Conservation (phyloP, 129 eudicot genomes). For the Logfia minima region DNA sequence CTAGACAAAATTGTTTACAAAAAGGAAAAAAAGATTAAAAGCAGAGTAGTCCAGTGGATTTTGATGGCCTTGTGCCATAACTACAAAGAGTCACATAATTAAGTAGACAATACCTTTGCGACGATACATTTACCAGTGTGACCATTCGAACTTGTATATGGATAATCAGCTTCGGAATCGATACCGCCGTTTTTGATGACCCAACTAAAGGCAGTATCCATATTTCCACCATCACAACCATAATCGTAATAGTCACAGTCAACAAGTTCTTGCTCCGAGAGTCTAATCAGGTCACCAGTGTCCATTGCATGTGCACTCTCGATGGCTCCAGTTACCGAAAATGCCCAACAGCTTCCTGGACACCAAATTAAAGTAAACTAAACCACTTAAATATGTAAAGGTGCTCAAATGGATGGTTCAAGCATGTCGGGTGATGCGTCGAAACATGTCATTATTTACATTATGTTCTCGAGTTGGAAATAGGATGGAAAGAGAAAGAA, state of each 20-base stretch:
- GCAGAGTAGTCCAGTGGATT: too few species aligned
- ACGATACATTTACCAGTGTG: constrained; percentile 40
- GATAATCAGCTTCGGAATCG: constrained; percentile 54
- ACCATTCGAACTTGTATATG: constrained; percentile 43
- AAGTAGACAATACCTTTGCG: constrained; percentile 40
- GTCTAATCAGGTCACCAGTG: constrained; percentile 56
- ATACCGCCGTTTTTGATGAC: constrained; percentile 53
- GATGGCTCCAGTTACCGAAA: constrained; percentile 58
- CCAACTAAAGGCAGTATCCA: constrained; percentile 56
- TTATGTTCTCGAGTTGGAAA: too few species aligned
- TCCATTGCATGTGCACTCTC: constrained; percentile 52
- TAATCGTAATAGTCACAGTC: constrained; percentile 52
- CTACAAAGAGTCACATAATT: background rate
- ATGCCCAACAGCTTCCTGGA: constrained; percentile 73
- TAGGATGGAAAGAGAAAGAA: too few species aligned
- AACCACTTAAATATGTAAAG: background rate
- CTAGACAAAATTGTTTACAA: too few species aligned
- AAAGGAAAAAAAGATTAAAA: too few species aligned
- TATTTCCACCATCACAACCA: constrained; percentile 63
- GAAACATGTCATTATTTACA: too few species aligned
- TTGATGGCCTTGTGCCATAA: too few species aligned
- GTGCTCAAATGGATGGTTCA: background rate
- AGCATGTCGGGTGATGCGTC: too few species aligned
- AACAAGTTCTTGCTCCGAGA: constrained; percentile 68
- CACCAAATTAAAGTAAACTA: background rate